phyloP scores from a whole-genome alignment of 164 flowering plant species.

The Magnolia sinica region DNA sequence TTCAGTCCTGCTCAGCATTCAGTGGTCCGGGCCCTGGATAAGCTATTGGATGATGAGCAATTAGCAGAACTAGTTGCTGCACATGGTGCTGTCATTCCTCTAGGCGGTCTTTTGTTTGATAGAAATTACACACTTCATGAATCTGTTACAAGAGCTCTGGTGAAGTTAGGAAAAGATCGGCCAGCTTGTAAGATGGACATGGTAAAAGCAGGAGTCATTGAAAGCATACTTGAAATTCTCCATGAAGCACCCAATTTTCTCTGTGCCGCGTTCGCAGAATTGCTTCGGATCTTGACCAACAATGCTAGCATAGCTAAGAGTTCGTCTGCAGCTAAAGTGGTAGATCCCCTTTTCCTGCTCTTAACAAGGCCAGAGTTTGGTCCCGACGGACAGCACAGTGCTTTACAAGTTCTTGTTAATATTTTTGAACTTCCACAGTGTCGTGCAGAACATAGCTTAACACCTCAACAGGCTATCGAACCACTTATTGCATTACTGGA shows the following conservation, averaged over 20 bases:
- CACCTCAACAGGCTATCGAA: slow-evolving; percentile 76
- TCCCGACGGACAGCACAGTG: slow-evolving; percentile 92
- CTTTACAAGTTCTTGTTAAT: slow-evolving; percentile 89
- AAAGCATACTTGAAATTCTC: slow-evolving; percentile 77
- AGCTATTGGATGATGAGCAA: slow-evolving; percentile 88
- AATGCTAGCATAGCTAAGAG: slow-evolving; percentile 92
- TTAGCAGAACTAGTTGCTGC: slow-evolving; percentile 97
- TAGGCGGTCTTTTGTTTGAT: slow-evolving; percentile 89
- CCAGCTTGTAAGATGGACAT: slow-evolving; percentile 96
- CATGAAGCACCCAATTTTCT: slow-evolving; percentile 92
- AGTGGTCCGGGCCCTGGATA: slow-evolving; percentile 86
- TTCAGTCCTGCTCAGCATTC: slow-evolving; percentile 82
- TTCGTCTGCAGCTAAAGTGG: slow-evolving; percentile 94
- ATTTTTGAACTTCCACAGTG: slow-evolving; percentile 91
- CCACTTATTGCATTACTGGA: slow-evolving; percentile 85
- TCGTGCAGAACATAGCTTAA: slow-evolving; percentile 64
- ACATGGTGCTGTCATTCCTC: slow-evolving; percentile 92
- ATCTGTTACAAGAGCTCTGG: slow-evolving; percentile 79
- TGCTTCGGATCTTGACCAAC: slow-evolving; percentile 88
- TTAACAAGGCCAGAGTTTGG: slow-evolving; percentile 73
- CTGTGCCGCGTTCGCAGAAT: slow-evolving; percentile 81
- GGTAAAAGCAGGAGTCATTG: slow-evolving; percentile 94
- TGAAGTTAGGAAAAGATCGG: slow-evolving; percentile 95
- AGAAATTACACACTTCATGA: slow-evolving; percentile 78
- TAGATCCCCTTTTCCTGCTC: slow-evolving; percentile 81